These are phyloP conservation scores for Cymodocea nodosa DNA, from an alignment of 116 monocot species.

Conservation along the genomic window DNA sequence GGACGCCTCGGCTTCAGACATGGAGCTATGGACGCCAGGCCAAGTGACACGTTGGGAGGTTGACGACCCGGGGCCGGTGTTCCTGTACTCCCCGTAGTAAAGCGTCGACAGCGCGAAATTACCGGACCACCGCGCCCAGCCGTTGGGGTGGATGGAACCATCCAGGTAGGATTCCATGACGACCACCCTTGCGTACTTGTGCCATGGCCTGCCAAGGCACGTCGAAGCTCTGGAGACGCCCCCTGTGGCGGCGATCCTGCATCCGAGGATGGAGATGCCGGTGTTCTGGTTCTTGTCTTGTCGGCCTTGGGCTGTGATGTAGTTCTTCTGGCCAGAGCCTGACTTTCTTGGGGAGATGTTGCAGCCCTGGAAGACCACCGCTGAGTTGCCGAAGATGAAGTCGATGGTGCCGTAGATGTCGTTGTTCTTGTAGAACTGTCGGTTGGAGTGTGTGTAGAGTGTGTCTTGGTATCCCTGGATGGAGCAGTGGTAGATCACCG, in stretches of 20 bases:
- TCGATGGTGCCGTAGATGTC: slow-evolving; percentile 43
- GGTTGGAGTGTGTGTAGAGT: slow-evolving; percentile 40
- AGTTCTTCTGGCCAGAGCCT: slow-evolving; percentile 17
- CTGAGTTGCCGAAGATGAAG: slow-evolving; percentile 49
- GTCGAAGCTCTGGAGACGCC: slow-evolving; percentile 25
- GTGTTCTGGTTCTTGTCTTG: slow-evolving; percentile 40
- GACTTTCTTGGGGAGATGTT: slow-evolving; percentile 14
- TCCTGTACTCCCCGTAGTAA: slow-evolving; percentile 63
- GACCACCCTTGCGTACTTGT: slow-evolving; percentile 27
- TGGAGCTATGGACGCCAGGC: slow-evolving; percentile 41
- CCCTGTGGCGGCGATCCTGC: slow-evolving; percentile 13
- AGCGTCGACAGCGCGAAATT: slow-evolving; percentile 18
- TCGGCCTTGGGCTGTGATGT: slow-evolving; percentile 38
- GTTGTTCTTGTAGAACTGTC: slow-evolving; percentile 33
- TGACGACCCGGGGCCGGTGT: slow-evolving; percentile 39
- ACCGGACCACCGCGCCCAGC: slow-evolving; percentile 20
- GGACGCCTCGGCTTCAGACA: slow-evolving; percentile 28
- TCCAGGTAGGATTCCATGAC: slow-evolving; percentile 41
- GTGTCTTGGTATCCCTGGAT: slow-evolving; percentile 43
- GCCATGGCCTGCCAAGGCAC: slow-evolving; percentile 39
- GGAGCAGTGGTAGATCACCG: slow-evolving; percentile 31
- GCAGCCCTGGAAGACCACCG: slow-evolving; percentile 31
- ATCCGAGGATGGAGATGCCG: slow-evolving; percentile 38
- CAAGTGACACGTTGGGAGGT: slow-evolving; percentile 29
- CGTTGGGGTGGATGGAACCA: slow-evolving; percentile 13